Conservation (phyloP, 176 grass and related monocot species). For the Otatea glauca region DNA sequence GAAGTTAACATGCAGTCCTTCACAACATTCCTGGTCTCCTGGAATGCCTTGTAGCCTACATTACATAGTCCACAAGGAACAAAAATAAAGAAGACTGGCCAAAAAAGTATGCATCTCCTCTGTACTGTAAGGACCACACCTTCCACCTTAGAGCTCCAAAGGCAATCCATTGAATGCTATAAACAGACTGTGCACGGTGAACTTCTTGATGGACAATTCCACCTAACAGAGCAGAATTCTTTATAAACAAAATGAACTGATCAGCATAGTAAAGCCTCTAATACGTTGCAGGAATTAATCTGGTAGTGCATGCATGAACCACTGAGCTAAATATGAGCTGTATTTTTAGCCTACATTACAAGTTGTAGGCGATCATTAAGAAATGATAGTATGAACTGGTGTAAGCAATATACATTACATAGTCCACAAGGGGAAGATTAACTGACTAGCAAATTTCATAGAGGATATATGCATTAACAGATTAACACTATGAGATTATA, state of each 20-base stretch:
- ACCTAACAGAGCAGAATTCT: neutral
- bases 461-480: neutral
- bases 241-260: neutral
- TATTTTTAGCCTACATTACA: too few species aligned
- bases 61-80: too few species aligned
- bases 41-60: too few species aligned
- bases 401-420: neutral
- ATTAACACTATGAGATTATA: neutral
- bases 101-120: conserved; percentile 34
- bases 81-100: conserved; percentile 23
- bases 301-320: neutral
- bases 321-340: too few species aligned
- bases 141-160: neutral
- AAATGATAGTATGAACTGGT: neutral
- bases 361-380: too few species aligned
- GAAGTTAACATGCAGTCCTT: too few species aligned
- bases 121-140: conserved; percentile 12
- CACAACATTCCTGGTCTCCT: too few species aligned
- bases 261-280: neutral
- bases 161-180: conserved; percentile 26
- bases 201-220: neutral
- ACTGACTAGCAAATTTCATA: neutral
- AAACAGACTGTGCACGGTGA: neutral
- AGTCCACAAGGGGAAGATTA: neutral
- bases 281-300: neutral